Base-by-base conservation (phyloP, 768 basidiomycete genomes). In the Leccinum disarticulatum region DNA sequence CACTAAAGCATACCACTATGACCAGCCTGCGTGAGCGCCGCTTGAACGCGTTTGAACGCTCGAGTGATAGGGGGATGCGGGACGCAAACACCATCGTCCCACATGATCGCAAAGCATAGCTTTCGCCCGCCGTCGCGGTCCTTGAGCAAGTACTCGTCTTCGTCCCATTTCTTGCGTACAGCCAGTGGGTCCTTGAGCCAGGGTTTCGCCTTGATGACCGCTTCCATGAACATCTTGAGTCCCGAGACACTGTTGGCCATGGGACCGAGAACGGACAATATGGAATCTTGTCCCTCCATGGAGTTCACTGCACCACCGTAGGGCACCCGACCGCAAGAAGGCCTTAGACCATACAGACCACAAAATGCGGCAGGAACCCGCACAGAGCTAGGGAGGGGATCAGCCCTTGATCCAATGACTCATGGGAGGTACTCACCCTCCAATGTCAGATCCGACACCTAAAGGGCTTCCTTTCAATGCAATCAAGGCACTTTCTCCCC, bases 401-500 rank as follows among this genome's bases (percentile, higher is more conserved):
- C 35, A 52, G 19, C 11, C 48, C 27, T 27, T 28, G 4, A n/a
- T 52, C 3, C 36, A 6, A 49, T 28, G 14, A 38, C 6, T 48
- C 11, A 22, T 7, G 8, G 33, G 22, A 57, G 50, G 25, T n/a
- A 69, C 74, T 10, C 68, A 88, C 89, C 90, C 89, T 66, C 87
- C 88, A 59, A 93, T 83, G 69, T 93, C 92, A 28, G 91, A 88
- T 47, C 91, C 92, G 13, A 92, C 82, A 30, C 91, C 89, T 60
- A 83, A 47, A 1, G 77, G 74, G 38, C 76, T 76, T 35, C 83
- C 82, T 56, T 69, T 77, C 60, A 73, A 48, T 28, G 65, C 86
- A 47, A 93, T 65, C 7, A 95, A 79, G 1, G 92, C 90, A 46
- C 88, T 88, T 75, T 95, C 93, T 35, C 93, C 93, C 7, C 93